Percentiles rank a stretch among this genome's conserved stretches.
Conservation (phyloP, 2,329 filamentous ascomycete species). For the Atkinsonella hypoxylon region DNA sequence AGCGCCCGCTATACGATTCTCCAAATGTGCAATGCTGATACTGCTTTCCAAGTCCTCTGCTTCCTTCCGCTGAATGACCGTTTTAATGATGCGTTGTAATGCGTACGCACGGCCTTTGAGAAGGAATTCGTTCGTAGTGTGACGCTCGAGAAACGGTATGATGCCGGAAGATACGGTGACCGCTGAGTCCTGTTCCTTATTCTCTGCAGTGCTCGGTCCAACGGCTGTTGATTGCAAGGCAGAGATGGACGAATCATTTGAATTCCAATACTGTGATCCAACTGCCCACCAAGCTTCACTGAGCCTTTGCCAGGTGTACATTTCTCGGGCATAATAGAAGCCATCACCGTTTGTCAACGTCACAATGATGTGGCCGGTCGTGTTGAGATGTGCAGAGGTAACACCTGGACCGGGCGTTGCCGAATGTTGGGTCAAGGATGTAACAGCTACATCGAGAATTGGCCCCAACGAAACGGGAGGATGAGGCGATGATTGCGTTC, state of each 20-base stretch:
- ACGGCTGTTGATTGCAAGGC: conserved; percentile 63
- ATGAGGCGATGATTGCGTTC: conserved; percentile 70
- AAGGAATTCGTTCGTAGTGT: conserved; percentile 86
- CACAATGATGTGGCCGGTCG: conserved; percentile 73
- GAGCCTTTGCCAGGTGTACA: conserved; percentile 91
- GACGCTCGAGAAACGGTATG: conserved; percentile 83
- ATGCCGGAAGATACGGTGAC: conserved; percentile 73
- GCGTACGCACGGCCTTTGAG: conserved; percentile 87
- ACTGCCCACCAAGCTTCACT: conserved; percentile 98
- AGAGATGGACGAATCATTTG: conserved; percentile 78
- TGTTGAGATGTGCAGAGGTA: conserved; percentile 85
- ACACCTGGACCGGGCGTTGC: conserved; percentile 71
- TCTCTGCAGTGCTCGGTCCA: conserved; percentile 39
- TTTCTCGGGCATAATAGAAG: conserved; percentile 72
- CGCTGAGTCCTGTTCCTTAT: conserved; percentile 32
- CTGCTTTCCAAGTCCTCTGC: conserved; percentile 86
- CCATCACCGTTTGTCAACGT: conserved; percentile 91
- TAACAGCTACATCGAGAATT: conserved; percentile 74
- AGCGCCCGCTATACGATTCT: conserved; percentile 86
- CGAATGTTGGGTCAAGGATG: conserved; percentile 63
- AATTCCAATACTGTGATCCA: conserved; percentile 98
- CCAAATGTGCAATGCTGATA: conserved; percentile 86
- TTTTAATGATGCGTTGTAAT: conserved; percentile 82
- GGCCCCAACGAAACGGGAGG: conserved; percentile 83
- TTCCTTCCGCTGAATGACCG: conserved; percentile 74